Conservation (phyloP, 1,139 yeast species). For the Pichia sp. region DNA sequence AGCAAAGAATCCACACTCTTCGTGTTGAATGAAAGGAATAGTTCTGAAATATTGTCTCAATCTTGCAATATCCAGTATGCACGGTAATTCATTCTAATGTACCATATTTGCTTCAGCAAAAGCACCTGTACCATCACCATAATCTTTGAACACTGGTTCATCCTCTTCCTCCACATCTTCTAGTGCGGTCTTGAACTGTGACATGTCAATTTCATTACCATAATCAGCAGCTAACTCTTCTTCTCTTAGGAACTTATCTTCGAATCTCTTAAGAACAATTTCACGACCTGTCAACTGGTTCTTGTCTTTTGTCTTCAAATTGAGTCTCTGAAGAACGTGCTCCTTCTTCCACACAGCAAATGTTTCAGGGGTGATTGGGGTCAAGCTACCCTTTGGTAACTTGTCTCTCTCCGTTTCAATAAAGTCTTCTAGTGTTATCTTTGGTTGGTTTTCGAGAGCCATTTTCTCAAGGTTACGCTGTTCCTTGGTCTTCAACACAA, state of each 20-base stretch:
- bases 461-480: conserved; percentile 84
- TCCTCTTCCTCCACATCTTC: conserved; percentile 34
- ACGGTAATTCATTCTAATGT: no score
- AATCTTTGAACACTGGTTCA: conserved; percentile 42
- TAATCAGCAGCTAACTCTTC: conserved; percentile 39
- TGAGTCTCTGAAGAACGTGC: conserved; percentile 54
- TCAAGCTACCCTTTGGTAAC: conserved; percentile 67
- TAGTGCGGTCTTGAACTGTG: conserved; percentile 47
- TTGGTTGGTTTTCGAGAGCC: conserved; percentile 81
- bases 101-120: conserved; percentile 26
- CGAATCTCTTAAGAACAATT: conserved; percentile 65
- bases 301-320: conserved; percentile 47
- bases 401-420: conserved; percentile 89
- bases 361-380: conserved; percentile 83
- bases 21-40: conserved; percentile 1
- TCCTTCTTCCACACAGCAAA: conserved; percentile 80
- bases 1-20: conserved; percentile 20
- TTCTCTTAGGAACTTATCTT: conserved; percentile 46
- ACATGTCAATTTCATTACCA: conserved; percentile 67
- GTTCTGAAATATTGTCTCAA: no score
- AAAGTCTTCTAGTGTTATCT: conserved; percentile 91
- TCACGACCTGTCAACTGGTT: conserved; percentile 70
- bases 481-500: conserved; percentile 92
- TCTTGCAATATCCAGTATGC: no score
- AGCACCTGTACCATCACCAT: conserved; percentile 44